Percentiles rank a stretch among this genome's conserved stretches.
Evolutionary conservation across 202 grass and related monocot species (phyloP).

Genomic region (Elaeis oleifera): DNA sequence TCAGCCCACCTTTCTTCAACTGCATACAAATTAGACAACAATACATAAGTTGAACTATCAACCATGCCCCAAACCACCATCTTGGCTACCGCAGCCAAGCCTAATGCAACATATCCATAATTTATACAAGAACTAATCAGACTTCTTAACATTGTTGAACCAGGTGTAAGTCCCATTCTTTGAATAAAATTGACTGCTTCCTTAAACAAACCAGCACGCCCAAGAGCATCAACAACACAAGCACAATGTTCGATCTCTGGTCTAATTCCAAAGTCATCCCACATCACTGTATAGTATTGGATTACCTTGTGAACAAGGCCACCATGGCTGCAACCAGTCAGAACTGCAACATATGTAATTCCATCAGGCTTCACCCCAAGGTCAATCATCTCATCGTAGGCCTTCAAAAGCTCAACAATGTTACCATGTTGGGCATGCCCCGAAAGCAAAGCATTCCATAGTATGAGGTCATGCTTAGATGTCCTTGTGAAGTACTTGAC

Average conservation of each 20-base stretch:
- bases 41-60: constrained; percentile 13
- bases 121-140: constrained; percentile 13
- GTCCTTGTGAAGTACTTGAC: background rate
- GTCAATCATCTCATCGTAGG: background rate
- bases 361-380: constrained; percentile 3
- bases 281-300: background rate
- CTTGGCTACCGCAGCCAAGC: constrained; percentile 10
- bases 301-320: constrained; percentile 5
- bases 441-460: constrained; percentile 16
- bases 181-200: constrained; percentile 8
- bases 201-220: constrained; percentile 7
- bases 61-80: constrained; percentile 7
- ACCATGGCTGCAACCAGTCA: constrained; percentile 9
- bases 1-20: constrained; percentile 6
- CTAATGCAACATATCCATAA: constrained; percentile 9
- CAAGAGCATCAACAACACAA: constrained; percentile 13
- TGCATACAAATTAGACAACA: constrained; percentile 12
- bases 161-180: constrained; percentile 1
- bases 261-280: constrained; percentile 1
- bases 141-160: constrained; percentile 8
- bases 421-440: constrained; percentile 17
- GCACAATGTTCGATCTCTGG: constrained; percentile 9
- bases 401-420: background rate
- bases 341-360: constrained; percentile 11
- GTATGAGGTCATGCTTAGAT: constrained; percentile 13